Evolutionary conservation across 2,329 filamentous ascomycete genomes (phyloP).

Genomic region (Arthrobotrys entomopaga): DNA sequence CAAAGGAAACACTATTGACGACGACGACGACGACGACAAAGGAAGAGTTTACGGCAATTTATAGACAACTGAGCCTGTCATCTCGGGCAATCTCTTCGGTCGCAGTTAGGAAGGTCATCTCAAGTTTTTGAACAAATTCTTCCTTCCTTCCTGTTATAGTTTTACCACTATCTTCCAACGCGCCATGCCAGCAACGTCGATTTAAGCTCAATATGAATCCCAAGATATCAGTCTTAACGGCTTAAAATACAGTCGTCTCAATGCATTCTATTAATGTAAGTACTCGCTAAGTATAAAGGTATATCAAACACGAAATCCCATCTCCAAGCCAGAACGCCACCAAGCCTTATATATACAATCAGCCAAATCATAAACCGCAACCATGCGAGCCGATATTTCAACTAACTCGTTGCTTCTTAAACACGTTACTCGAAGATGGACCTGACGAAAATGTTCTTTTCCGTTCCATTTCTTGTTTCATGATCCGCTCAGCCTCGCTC

Average conservation of each 20-base stretch:
- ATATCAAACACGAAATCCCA: background rate
- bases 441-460: constrained; percentile 69
- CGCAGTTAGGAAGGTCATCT: too few species aligned
- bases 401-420: constrained; percentile 57
- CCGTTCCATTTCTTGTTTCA: constrained; percentile 82
- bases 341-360: background rate
- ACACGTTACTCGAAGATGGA: constrained; percentile 43
- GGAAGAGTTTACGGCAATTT: too few species aligned
- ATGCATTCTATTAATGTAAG: constrained; percentile 2
- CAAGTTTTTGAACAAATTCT: too few species aligned
- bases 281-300: constrained; percentile 1
- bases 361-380: constrained; percentile 4
- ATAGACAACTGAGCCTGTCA: too few species aligned
- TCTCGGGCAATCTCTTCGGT: too few species aligned
- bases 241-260: background rate
- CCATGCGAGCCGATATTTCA: background rate
- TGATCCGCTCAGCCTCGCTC: constrained; percentile 87
- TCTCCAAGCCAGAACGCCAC: constrained; percentile 8
- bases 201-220: too few species aligned
- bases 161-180: background rate
- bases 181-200: too few species aligned
- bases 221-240: too few species aligned
- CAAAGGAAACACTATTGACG: constrained; percentile 69
- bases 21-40: constrained; percentile 68
- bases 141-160: background rate